A percentile compares a stretch with the other conserved stretches of the same genome.
phyloP scores from a whole-genome alignment of 305 asterid species.

The Euphrasia arctica region DNA sequence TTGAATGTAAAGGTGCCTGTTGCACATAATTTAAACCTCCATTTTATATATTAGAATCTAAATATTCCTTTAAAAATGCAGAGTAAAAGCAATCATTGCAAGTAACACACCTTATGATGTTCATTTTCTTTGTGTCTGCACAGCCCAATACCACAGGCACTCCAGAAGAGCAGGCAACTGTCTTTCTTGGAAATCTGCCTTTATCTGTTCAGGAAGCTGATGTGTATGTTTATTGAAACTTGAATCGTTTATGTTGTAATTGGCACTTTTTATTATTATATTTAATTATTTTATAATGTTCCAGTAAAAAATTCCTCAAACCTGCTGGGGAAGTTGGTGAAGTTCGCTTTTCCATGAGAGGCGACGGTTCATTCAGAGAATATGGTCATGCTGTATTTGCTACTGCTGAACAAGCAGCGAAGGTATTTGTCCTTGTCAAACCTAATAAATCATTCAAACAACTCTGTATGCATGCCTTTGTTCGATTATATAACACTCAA shows the following conservation, averaged over 20 bases:
- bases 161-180: slow-evolving; percentile 35
- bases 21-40: neutral
- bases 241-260: slow-evolving; percentile 5
- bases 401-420: slow-evolving; percentile 58
- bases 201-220: slow-evolving; percentile 53
- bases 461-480: neutral
- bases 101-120: neutral
- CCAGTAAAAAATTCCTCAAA: slow-evolving; percentile 73
- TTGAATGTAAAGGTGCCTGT: slow-evolving; percentile 21
- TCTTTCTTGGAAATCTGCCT: slow-evolving; percentile 73
- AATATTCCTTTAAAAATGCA: slow-evolving; percentile 28
- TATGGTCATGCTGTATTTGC: slow-evolving; percentile 86
- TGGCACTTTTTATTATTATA: neutral
- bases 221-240: slow-evolving; percentile 47
- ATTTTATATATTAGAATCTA: neutral
- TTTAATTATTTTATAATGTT: neutral
- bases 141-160: neutral
- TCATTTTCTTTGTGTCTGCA: neutral
- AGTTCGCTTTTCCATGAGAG: slow-evolving; percentile 51
- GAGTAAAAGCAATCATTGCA: slow-evolving; percentile 37
- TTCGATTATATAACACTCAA: neutral
- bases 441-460: neutral
- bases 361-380: slow-evolving; percentile 64
- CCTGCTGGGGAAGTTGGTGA: slow-evolving; percentile 65
- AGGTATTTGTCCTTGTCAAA: slow-evolving; percentile 38